Percentiles rank a stretch among this genome's conserved stretches.
phyloP scores from a whole-genome alignment of 2,329 filamentous ascomycete species.

The Dactylellina leptospora region DNA sequence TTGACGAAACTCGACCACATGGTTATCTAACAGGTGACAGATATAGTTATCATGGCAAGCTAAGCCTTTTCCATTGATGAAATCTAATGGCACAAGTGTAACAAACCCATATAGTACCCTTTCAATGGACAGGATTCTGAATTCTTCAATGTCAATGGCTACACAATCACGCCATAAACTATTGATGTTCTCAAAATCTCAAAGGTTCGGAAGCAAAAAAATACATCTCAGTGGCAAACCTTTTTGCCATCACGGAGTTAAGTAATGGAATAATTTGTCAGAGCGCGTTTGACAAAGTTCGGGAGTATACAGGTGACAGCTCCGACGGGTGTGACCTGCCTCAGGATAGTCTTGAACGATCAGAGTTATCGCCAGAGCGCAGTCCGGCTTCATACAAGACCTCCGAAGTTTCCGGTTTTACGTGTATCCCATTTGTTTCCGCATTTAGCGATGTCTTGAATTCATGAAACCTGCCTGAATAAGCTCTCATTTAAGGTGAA shows the following conservation, averaged over 20 bases:
- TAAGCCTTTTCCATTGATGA: too few relatives aligned
- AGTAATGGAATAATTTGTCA: constrained; percentile 1
- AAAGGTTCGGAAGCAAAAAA: background rate
- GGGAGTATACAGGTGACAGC: background rate
- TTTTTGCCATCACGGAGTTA: too few relatives aligned
- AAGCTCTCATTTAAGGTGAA: background rate
- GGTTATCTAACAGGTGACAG: too few relatives aligned
- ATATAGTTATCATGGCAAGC: too few relatives aligned
- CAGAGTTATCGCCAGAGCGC: background rate
- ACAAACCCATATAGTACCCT: background rate
- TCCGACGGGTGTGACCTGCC: background rate
- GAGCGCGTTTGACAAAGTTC: background rate
- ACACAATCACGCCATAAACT: background rate
- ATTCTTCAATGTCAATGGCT: background rate
- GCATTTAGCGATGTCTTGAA: background rate
- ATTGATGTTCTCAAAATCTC: background rate
- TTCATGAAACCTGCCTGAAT: background rate
- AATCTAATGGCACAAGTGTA: background rate
- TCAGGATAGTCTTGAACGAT: background rate
- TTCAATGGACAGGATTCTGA: background rate
- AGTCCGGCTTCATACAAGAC: background rate
- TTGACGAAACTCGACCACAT: too few relatives aligned
- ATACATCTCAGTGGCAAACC: too few relatives aligned
- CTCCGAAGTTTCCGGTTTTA: too few relatives aligned
- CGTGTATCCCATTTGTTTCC: too few relatives aligned